Base-by-base conservation (phyloP, 2,329 filamentous ascomycete species). In the Penicillium sp. region DNA sequence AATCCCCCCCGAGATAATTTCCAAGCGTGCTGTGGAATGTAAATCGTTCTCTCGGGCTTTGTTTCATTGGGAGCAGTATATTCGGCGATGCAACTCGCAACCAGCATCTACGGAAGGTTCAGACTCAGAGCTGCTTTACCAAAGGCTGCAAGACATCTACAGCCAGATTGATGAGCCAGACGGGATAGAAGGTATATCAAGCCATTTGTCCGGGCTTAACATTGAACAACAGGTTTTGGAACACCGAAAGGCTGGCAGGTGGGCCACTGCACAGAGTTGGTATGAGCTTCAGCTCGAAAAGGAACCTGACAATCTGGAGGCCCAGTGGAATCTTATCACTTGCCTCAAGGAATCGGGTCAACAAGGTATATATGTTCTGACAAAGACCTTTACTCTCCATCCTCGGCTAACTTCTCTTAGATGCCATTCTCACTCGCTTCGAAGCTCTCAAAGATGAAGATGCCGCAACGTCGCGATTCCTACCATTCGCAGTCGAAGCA, bases 81-180 rank as follows among this genome's bases (percentile, higher is more conserved):
- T 93, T 55, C 84, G 88, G 29, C 81, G 86, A 64, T 75, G 77
- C 55, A 76, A 73, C 50, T 67, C 70, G n/a, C 77, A 73, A 57
- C 68, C 65, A 26, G 74, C 77, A 26, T 79, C 80, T 1, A 79
- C 81, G 2, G 82, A 86, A 22, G 62, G 70, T 13, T 77, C 83
- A n/a, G 81, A 80, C 48, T 70, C 81, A 46, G 81, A 89, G 52
- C 81, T 85, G 24, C 80, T 95, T 4, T 84, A 96, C 58, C 86
- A 91, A 63, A 86, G 88, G 59, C 79, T 99, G 24, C 93, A 98
- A 69, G 88, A 93, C 52, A 96, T 99, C 19, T 99, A 99, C 73
- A 91, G 91, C 1, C 90, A 97, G 66, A 98, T 99, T 59, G 95
- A 99, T 68, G 95, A 99, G 67, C 96, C 95, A 0, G 95, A 99